phyloP scores from a whole-genome alignment of 371 early-diverging fungal genomes.

The Mucor plumbeus region DNA sequence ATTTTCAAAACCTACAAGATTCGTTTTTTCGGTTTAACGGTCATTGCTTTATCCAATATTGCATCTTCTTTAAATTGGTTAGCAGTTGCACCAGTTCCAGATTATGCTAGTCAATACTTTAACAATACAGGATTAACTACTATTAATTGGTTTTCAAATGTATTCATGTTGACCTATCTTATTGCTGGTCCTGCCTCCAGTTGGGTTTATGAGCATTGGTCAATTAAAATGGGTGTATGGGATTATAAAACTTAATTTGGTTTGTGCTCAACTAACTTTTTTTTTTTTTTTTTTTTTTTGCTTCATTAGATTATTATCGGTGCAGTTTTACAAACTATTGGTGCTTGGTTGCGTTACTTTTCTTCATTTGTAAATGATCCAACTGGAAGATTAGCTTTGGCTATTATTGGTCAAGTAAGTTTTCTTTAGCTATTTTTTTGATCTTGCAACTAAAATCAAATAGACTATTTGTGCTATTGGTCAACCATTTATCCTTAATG shows the following conservation, averaged over 20 bases:
- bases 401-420: slow-evolving; percentile 49
- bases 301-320: slow-evolving; percentile 41
- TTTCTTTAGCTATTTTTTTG: neutral
- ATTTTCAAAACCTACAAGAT: slow-evolving; percentile 44
- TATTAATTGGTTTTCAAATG: slow-evolving; percentile 56
- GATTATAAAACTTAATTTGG: neutral
- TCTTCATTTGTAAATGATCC: slow-evolving; percentile 37
- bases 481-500: slow-evolving; percentile 52
- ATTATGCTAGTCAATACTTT: slow-evolving; percentile 38
- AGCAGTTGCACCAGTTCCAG: slow-evolving; percentile 47
- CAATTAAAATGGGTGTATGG: slow-evolving; percentile 54
- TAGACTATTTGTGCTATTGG: slow-evolving; percentile 50
- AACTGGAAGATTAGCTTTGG: slow-evolving; percentile 38
- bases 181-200: slow-evolving; percentile 58
- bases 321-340: slow-evolving; percentile 41
- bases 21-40: slow-evolving; percentile 47
- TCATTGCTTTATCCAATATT: slow-evolving; percentile 51
- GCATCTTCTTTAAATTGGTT: slow-evolving; percentile 52
- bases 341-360: slow-evolving; percentile 51
- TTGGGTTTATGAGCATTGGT: slow-evolving; percentile 55
- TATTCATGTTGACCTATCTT: slow-evolving; percentile 60
- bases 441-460: neutral
- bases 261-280: neutral
- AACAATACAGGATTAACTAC: slow-evolving; percentile 30
- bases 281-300: neutral